These are phyloP conservation scores for Oryza coarctata DNA, from an alignment of 176 grass and related monocot species.

Conservation along the genomic window DNA sequence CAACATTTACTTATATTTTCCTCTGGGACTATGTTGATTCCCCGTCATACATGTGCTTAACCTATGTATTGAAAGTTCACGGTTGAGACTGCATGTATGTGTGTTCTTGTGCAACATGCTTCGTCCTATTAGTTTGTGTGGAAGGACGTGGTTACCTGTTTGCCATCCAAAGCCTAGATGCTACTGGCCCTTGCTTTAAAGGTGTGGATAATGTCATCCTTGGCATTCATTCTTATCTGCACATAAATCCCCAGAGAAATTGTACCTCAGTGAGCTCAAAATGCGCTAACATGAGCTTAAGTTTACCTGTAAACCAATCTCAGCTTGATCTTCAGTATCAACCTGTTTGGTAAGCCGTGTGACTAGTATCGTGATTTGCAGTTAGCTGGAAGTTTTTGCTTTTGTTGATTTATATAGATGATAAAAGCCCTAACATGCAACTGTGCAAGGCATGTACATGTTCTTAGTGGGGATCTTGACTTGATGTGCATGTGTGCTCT, in stretches of 20 bases:
- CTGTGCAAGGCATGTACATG: slow-evolving; percentile 1
- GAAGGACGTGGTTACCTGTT: slow-evolving; percentile 36
- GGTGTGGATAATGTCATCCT: not conserved
- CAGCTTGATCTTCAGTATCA: not conserved
- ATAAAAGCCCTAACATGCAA: not conserved
- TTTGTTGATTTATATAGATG: not conserved
- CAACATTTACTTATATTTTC: slow-evolving; percentile 52
- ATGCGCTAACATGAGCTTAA: not conserved
- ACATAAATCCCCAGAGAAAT: not conserved
- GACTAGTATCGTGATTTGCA: not conserved
- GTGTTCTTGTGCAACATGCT: slow-evolving; percentile 35
- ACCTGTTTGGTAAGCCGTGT: not conserved
- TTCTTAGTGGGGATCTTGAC: slow-evolving; percentile 2
- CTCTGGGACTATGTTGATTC: slow-evolving; percentile 51
- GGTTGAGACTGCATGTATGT: slow-evolving; percentile 44
- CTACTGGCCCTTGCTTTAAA: slow-evolving; percentile 24
- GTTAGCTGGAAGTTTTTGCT: slow-evolving; percentile 12
- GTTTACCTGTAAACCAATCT: slow-evolving; percentile 1
- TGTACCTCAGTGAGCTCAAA: not conserved
- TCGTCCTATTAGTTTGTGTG: slow-evolving; percentile 44
- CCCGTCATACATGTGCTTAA: slow-evolving; percentile 43
- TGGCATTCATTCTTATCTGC: not conserved
- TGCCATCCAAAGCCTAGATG: slow-evolving; percentile 23
- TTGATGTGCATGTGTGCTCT: not conserved
- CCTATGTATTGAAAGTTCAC: slow-evolving; percentile 53